Evolutionary conservation across 345 rosid genomes (phyloP).

Genomic region (Balakata baccata): DNA sequence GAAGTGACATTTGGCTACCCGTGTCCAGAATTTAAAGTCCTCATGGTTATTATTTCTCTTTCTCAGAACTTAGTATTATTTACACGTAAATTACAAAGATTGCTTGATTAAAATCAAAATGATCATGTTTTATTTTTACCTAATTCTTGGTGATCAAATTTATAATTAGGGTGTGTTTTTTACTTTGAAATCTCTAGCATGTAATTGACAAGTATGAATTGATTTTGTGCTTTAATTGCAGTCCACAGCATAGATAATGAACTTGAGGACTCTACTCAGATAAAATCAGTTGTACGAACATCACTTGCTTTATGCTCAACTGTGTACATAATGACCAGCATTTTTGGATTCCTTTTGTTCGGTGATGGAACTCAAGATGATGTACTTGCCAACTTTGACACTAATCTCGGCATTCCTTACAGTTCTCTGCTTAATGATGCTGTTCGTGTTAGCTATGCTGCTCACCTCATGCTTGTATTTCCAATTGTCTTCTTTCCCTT

Average conservation of each 20-base stretch:
- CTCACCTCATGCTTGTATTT: slow-evolving; percentile 90
- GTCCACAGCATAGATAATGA: slow-evolving; percentile 91
- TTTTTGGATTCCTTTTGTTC: slow-evolving; percentile 87
- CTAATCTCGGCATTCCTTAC: slow-evolving; percentile 72
- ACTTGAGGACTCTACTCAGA: slow-evolving; percentile 66
- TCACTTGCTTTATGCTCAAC: slow-evolving; percentile 67
- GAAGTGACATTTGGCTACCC: neutral
- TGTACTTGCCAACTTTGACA: slow-evolving; percentile 86
- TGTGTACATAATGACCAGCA: slow-evolving; percentile 70
- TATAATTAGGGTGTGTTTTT: neutral
- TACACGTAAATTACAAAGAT: neutral
- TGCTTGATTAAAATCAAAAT: neutral
- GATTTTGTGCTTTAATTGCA: slow-evolving; percentile 32
- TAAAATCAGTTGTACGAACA: slow-evolving; percentile 61
- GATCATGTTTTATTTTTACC: neutral
- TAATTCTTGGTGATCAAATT: neutral
- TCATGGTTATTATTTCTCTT: neutral
- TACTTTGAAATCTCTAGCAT: neutral
- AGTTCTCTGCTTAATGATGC: slow-evolving; percentile 63
- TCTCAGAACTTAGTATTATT: neutral
- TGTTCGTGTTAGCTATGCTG: slow-evolving; percentile 83
- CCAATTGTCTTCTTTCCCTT: slow-evolving; percentile 81
- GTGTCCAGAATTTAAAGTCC: neutral
- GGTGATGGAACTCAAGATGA: slow-evolving; percentile 78
- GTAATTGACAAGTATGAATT: slow-evolving; percentile 13